Evolutionary conservation across 1,284 basidiomycete genomes (phyloP).

Genomic region (Bondarzewia mesenterica): DNA sequence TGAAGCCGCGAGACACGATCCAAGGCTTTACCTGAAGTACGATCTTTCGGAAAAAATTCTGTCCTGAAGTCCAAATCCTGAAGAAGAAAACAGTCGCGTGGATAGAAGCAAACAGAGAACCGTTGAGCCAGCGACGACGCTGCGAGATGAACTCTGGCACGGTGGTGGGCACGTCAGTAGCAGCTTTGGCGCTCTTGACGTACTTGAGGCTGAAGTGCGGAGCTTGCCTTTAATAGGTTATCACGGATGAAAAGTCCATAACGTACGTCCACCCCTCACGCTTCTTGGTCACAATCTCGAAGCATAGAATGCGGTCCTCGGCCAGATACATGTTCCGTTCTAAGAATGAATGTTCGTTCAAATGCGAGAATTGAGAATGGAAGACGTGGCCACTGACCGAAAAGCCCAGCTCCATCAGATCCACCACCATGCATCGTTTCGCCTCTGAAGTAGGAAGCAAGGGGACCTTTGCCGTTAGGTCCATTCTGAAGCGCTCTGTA

Average conservation of each 20-base stretch:
- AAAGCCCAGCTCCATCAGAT: constrained; percentile 55
- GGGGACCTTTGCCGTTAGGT: constrained; percentile 76
- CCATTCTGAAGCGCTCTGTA: constrained; percentile 81
- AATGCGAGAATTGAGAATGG: constrained; percentile 1
- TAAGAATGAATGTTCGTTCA: constrained; percentile 15
- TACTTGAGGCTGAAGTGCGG: constrained; percentile 63
- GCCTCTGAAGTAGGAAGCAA: constrained; percentile 88
- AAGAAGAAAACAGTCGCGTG: constrained; percentile 82
- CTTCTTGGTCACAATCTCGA: constrained; percentile 95
- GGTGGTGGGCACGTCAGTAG: constrained; percentile 80
- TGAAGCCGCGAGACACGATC: no score
- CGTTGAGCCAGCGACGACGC: constrained; percentile 86
- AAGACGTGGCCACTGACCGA: constrained; percentile 32
- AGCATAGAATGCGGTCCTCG: constrained; percentile 93
- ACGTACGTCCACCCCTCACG: constrained; percentile 73
- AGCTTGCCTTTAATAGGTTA: constrained; percentile 4
- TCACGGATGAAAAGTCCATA: constrained; percentile 1
- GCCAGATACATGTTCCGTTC: constrained; percentile 89
- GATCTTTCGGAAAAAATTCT: constrained; percentile 80
- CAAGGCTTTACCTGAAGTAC: constrained; percentile 68
- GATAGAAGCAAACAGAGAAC: constrained; percentile 79
- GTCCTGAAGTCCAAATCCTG: constrained; percentile 87
- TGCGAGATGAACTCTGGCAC: constrained; percentile 88
- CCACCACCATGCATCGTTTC: constrained; percentile 77
- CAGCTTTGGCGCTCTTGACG: constrained; percentile 85